Percentiles rank a stretch among this genome's conserved stretches.
Evolutionary conservation across 176 grass and related monocot genomes (phyloP).

Genomic region (Secale cereale): DNA sequence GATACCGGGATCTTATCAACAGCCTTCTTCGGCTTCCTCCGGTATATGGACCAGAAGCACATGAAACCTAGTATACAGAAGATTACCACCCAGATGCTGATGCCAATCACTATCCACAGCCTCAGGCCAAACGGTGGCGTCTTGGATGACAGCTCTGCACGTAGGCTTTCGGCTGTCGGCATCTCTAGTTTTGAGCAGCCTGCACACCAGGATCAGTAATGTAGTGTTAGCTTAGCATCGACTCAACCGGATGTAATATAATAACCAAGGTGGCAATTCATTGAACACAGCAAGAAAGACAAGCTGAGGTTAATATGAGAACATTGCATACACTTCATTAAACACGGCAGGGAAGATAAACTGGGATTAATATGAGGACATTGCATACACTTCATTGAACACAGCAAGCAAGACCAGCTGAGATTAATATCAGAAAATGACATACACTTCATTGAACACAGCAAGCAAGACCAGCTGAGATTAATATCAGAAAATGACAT

Average conservation of each 20-base stretch:
- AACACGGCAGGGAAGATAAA: neutral
- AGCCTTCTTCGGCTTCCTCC: constrained; percentile 8
- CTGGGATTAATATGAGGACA: neutral
- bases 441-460: neutral
- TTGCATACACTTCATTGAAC: neutral
- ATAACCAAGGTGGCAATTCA: neutral
- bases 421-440: neutral
- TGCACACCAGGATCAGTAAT: neutral
- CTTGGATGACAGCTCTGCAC: constrained; percentile 9
- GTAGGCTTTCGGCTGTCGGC: neutral
- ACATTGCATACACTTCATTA: neutral
- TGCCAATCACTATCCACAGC: constrained; percentile 34
- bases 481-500: neutral
- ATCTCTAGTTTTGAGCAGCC: neutral
- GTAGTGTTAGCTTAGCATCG: neutral
- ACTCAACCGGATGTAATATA: neutral
- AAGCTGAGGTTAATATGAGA: neutral
- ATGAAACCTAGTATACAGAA: constrained; percentile 25
- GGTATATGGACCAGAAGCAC: constrained; percentile 28
- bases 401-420: neutral
- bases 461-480: neutral
- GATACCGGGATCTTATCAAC: constrained; percentile 44
- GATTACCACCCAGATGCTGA: constrained; percentile 28
- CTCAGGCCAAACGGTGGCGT: constrained; percentile 23
- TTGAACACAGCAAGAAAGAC: neutral